These are phyloP conservation scores for Deinandra increscens DNA, from an alignment of 129 eudicot species.

Conservation along the genomic window DNA sequence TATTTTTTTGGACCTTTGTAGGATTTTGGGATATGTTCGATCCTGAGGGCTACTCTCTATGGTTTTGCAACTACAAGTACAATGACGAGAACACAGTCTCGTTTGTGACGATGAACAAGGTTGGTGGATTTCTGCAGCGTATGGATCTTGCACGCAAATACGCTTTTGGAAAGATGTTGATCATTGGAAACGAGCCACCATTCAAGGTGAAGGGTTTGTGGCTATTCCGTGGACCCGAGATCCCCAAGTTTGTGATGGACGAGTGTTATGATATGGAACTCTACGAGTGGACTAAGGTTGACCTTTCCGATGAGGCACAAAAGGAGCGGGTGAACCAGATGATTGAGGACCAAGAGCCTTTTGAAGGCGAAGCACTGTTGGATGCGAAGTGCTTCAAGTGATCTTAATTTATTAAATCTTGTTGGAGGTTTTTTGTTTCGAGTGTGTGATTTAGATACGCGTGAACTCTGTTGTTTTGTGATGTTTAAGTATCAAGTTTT, in stretches of 20 bases:
- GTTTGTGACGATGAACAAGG: constrained; percentile 91
- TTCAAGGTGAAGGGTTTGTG: constrained; percentile 83
- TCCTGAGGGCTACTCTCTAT: constrained; percentile 93
- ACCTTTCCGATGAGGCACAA: constrained; percentile 63
- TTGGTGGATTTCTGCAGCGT: constrained; percentile 83
- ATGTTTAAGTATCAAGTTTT: constrained; percentile 20
- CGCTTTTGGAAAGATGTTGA: constrained; percentile 91
- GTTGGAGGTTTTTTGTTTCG: constrained; percentile 10
- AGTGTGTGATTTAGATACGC: constrained; percentile 24
- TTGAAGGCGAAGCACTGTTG: constrained; percentile 73
- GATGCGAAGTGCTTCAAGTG: constrained; percentile 82
- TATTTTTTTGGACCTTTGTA: constrained; percentile 11
- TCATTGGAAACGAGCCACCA: constrained; percentile 71
- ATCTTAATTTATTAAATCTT: not conserved
- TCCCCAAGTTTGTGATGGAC: constrained; percentile 73
- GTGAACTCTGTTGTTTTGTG: constrained; percentile 17
- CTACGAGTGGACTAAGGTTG: constrained; percentile 75
- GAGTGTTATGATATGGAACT: constrained; percentile 85
- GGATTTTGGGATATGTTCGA: constrained; percentile 99
- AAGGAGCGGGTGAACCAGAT: constrained; percentile 75
- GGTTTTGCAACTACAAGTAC: constrained; percentile 94
- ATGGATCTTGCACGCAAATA: constrained; percentile 97
- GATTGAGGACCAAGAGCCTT: constrained; percentile 69
- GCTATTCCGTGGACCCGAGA: constrained; percentile 78
- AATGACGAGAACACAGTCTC: constrained; percentile 89